These are phyloP conservation scores for Tylopilus subfusipes DNA, from an alignment of 768 basidiomycete genomes.

Conservation along the genomic window DNA sequence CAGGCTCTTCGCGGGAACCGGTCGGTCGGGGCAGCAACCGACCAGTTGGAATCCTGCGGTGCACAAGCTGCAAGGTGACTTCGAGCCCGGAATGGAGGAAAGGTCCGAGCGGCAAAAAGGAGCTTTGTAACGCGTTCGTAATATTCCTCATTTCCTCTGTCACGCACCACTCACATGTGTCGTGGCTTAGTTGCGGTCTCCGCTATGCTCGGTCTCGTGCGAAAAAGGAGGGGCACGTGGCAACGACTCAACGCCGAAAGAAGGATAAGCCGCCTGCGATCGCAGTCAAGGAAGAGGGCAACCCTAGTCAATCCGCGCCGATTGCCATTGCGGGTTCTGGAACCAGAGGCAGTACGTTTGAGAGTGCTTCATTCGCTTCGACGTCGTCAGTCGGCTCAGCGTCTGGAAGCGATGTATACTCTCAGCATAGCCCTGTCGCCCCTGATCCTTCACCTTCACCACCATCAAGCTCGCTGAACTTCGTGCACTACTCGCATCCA, in stretches of 20 bases:
- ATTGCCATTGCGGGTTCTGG: slow-evolving; percentile 45
- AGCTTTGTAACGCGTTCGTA: slow-evolving; percentile 88
- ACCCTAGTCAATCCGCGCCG: slow-evolving; percentile 27
- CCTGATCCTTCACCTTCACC: slow-evolving; percentile 64
- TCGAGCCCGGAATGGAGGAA: slow-evolving; percentile 90
- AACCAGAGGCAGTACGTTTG: slow-evolving; percentile 45
- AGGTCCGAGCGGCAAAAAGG: slow-evolving; percentile 86
- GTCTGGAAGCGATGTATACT: slow-evolving; percentile 55
- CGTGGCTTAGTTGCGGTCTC: slow-evolving; percentile 64
- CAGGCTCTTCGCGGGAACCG: slow-evolving; percentile 47
- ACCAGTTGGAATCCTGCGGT: slow-evolving; percentile 67
- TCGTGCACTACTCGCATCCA: slow-evolving; percentile 53
- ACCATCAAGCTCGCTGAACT: slow-evolving; percentile 49
- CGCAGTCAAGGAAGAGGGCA: slow-evolving; percentile 26
- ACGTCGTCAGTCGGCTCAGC: slow-evolving; percentile 52
- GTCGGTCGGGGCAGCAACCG: slow-evolving; percentile 51
- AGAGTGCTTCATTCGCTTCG: slow-evolving; percentile 45
- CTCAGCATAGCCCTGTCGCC: slow-evolving; percentile 42
- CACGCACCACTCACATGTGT: slow-evolving; percentile 20
- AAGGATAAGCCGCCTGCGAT: slow-evolving; percentile 46
- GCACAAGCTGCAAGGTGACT: slow-evolving; percentile 77
- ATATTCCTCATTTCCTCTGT: slow-evolving; percentile 17
- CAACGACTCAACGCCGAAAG: slow-evolving; percentile 54
- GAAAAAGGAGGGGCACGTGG: slow-evolving; percentile 74
- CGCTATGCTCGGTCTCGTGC: slow-evolving; percentile 85